Evolutionary conservation across 139 green algal species (phyloP), one percentile per base, ranked within the genome.

Genomic region (Volvox reticuliferus): DNA sequence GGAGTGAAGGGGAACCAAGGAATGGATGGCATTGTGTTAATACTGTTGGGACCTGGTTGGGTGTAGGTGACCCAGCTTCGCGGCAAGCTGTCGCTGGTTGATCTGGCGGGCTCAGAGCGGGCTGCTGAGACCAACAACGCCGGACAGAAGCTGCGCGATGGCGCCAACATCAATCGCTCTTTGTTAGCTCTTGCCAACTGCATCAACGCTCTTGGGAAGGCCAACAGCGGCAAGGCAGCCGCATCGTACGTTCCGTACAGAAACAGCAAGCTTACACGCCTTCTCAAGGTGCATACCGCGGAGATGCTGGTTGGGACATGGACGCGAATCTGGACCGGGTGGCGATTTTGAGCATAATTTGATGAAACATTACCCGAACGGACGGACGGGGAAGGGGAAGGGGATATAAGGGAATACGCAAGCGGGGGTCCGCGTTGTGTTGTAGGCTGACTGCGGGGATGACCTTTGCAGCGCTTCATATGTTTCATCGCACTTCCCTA

Each of bases 171-270:
- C 91, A 98, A 98, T 93, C 92, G 96, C 24, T 97, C 93, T 13
- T 91, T 99, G 73, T 93, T 98, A 32, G 96, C 97, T 12, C 96
- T 99, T 3, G 96, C 96, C 55, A 98, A 98, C 94, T 98, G 96
- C 95, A 98, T 99, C 93, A 98, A 97, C 85, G 97, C 96, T 22
- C 89, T 98, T 35, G 96, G 95, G 36, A 95, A 95, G 92, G 37
- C 79, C 63, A 88, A 87, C 65, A 76, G 69, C 68, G 90, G 77
- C 67, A 96, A 95, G 92, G 84, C 76, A 9, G 92, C 93, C 9
- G 94, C 84, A 33, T 63, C 91, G 21, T 97, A 97, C 93, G 92
- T 98, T 30, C 96, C 95, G 26, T 98, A 97, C 92, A 89, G 94
- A 80, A 97, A 97, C 92, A 95, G 86, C 88, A 98, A 98, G 93